Conservation (phyloP, 495 filamentous ascomycete genomes). For the Hyphodiscus hymeniophilus region DNA sequence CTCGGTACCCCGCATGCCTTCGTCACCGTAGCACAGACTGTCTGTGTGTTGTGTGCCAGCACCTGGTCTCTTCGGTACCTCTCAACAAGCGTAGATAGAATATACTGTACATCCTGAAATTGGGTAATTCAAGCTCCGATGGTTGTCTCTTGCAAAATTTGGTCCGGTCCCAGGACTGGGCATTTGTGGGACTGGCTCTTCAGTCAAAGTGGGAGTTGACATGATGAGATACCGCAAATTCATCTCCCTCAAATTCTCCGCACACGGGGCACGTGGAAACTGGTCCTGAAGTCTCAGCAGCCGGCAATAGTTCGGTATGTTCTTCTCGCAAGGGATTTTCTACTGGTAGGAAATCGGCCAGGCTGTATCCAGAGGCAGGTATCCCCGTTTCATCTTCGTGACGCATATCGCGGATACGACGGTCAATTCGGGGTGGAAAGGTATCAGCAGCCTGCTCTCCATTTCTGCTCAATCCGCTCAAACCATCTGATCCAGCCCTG, state of each 20-base stretch:
- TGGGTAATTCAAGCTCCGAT: too few relatives aligned
- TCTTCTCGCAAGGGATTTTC: neutral
- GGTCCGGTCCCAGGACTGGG: too few relatives aligned
- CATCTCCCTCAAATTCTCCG: constrained; percentile 50
- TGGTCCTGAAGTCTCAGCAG: neutral
- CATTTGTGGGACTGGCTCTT: too few relatives aligned
- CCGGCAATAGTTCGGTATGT: neutral
- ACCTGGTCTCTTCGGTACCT: too few relatives aligned
- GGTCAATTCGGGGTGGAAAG: neutral
- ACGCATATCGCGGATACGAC: neutral
- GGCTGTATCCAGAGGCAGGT: constrained; percentile 4
- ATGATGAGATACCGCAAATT: constrained; percentile 48
- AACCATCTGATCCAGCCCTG: constrained; percentile 9
- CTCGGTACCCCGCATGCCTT: too few relatives aligned
- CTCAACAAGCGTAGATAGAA: too few relatives aligned
- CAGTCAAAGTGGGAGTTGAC: constrained; percentile 46
- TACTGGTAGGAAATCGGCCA: neutral
- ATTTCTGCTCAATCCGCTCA: constrained; percentile 18
- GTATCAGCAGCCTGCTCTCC: constrained; percentile 1
- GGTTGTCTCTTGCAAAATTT: too few relatives aligned
- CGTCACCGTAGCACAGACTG: too few relatives aligned
- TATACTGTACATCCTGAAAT: too few relatives aligned
- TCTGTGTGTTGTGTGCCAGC: too few relatives aligned
- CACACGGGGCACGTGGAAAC: constrained; percentile 47
- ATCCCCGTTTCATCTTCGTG: constrained; percentile 5